Evolutionary conservation across 2,329 filamentous ascomycete genomes (phyloP).

Genomic region (Xylaria sp.): DNA sequence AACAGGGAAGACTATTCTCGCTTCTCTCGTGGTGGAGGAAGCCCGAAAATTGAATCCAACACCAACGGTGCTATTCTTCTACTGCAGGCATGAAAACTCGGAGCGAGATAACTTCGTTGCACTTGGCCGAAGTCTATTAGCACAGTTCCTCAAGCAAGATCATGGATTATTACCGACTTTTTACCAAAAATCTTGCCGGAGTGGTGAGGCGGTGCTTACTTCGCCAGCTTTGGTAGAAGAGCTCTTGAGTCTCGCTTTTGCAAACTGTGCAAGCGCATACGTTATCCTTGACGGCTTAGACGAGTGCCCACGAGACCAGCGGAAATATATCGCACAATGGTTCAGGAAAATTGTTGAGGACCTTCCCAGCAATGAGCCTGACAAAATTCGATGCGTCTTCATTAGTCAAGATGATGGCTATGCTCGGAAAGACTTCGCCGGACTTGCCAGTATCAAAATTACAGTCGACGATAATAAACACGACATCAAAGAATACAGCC

Average conservation of each 20-base stretch:
- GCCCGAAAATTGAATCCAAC: conserved; percentile 17
- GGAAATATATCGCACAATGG: conserved; percentile 38
- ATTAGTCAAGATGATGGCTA: conserved; percentile 42
- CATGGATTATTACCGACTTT: conserved; percentile 14
- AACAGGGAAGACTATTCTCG: conserved; percentile 43
- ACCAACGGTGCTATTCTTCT: conserved; percentile 40
- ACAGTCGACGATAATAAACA: conserved; percentile 32
- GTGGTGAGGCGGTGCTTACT: conserved; percentile 13
- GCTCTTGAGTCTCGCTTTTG: conserved; percentile 35
- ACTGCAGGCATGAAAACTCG: conserved; percentile 38
- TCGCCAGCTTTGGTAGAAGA: conserved; percentile 29
- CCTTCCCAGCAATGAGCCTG: conserved; percentile 25
- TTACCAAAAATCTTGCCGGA: conserved; percentile 21
- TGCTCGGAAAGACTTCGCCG: conserved; percentile 36
- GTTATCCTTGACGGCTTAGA: conserved; percentile 46
- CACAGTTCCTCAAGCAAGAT: conserved; percentile 21
- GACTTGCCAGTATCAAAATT: conserved; percentile 29
- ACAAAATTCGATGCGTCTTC: conserved; percentile 37
- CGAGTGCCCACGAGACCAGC: conserved; percentile 40
- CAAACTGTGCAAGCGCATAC: conserved; percentile 36
- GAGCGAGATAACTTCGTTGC: conserved; percentile 35
- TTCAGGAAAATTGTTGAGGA: conserved; percentile 30
- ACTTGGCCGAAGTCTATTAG: conserved; percentile 29
- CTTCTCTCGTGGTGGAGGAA: conserved; percentile 41
- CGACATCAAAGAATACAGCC: conserved; percentile 42